Percentiles rank a stretch among this genome's conserved stretches.
phyloP scores from a whole-genome alignment of 2,329 filamentous ascomycete species.

The Ophiostoma sp. region DNA sequence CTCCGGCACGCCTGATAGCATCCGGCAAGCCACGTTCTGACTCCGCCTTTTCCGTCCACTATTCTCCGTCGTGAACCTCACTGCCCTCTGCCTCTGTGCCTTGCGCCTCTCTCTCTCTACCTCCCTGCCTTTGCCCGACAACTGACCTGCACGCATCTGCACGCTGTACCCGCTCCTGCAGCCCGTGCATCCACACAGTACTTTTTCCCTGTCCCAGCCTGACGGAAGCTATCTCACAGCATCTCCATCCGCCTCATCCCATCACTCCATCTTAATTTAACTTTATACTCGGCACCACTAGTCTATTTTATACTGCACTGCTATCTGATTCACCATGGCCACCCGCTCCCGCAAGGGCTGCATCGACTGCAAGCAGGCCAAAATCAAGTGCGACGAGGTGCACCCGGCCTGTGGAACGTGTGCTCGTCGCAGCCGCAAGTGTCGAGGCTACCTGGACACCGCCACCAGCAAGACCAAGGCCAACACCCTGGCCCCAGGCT shows the following conservation, averaged over 20 bases:
- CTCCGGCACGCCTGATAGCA: conserved; percentile 1
- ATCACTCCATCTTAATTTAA: not conserved
- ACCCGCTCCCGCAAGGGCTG: conserved; percentile 27
- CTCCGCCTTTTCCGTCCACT: conserved; percentile 1
- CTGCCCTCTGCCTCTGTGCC: not conserved
- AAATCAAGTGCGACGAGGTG: conserved; percentile 27
- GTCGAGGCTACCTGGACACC: conserved; percentile 23
- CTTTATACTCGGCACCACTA: not conserved
- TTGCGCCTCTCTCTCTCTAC: not conserved
- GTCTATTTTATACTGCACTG: not conserved
- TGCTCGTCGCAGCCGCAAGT: conserved; percentile 24
- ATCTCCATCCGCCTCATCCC: not conserved
- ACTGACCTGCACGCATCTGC: not conserved
- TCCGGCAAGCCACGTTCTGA: conserved; percentile 7
- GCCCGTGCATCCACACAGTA: not conserved
- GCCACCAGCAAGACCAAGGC: conserved; percentile 9
- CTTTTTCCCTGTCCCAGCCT: not conserved
- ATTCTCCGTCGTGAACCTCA: not conserved
- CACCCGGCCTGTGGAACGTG: conserved; percentile 26
- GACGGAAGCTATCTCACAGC: conserved; percentile 1
- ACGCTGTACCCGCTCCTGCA: not conserved
- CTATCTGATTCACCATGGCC: conserved; percentile 17
- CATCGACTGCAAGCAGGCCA: conserved; percentile 28
- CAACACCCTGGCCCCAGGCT: not conserved
- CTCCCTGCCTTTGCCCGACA: not conserved